Base-by-base conservation (phyloP, 768 basidiomycete genomes). In the Multifurca ochricompacta region DNA sequence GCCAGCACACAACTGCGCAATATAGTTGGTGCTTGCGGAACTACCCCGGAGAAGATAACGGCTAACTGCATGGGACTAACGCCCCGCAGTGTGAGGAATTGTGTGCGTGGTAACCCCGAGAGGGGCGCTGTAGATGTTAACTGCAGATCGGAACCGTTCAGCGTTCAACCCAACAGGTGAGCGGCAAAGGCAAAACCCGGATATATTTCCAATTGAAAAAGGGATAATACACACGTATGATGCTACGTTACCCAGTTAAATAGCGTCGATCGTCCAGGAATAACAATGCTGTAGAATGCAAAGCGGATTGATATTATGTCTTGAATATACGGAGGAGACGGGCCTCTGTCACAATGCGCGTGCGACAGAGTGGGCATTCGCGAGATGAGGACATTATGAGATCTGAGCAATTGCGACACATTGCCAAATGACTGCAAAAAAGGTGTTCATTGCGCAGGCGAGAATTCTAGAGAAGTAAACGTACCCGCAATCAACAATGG, bases 401-500 rank as follows among this genome's bases (percentile, higher is more conserved):
- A 35, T 91, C 89, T 6, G 90, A 85, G 65, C 90, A 91, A 13
- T 64, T 70, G 60, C 83, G 76, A 59, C 90, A 91, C 81, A 91
- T 78, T 6, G 83, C 78, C 31, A 92, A 74, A 66, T 91, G 88
- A n/a, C 89, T 89, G 60, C 6, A 23, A 57, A 35, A 52, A 56
- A 13, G 36, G 4, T 25, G 32, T 47, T 23, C 32, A 8, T 27
- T 13, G n/a, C 14, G 57, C 14, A 7, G 4, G 25, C 18, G n/a
- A 19, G n/a, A 34, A 16, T 14, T 4, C 4, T 39, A 47, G 23
- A 10, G 40, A 34, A 46, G 37, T 6, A 18, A n/a, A 78, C 85
- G 40, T 66, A 90, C 85, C 93, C 93, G 79, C 93, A 96, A 68
- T 96, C 93, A 11, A 95, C 87, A 51, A 92, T 82, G 2, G 91